These are phyloP conservation scores for Prunus padus DNA, from an alignment of 306 rosid genomes.

Conservation along the genomic window DNA sequence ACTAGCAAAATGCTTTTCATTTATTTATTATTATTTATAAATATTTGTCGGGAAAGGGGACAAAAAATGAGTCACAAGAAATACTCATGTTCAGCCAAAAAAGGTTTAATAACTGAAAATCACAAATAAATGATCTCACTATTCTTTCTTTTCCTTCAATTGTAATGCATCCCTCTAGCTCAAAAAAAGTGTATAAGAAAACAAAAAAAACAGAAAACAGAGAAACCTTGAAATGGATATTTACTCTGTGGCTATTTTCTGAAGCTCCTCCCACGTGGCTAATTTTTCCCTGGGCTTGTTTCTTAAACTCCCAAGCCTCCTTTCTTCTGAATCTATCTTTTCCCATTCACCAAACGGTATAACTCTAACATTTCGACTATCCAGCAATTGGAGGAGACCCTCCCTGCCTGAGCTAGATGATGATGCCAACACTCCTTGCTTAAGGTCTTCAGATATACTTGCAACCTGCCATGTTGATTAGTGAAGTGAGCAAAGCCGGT, in stretches of 20 bases:
- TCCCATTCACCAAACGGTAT: slow-evolving; percentile 70
- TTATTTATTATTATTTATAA: too few relatives aligned
- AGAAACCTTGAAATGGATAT: background rate
- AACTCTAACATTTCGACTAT: slow-evolving; percentile 48
- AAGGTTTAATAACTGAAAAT: background rate
- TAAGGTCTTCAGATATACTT: slow-evolving; percentile 74
- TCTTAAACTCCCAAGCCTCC: slow-evolving; percentile 52
- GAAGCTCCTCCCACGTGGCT: slow-evolving; percentile 63
- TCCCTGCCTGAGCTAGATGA: slow-evolving; percentile 52
- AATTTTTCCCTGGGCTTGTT: slow-evolving; percentile 78
- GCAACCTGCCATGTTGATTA: slow-evolving; percentile 56
- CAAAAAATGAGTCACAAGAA: too few relatives aligned
- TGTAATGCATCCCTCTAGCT: background rate
- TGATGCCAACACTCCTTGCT: slow-evolving; percentile 39
- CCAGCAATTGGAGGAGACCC: slow-evolving; percentile 64
- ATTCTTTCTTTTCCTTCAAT: too few relatives aligned
- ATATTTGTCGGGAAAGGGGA: too few relatives aligned
- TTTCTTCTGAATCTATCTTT: slow-evolving; percentile 77
- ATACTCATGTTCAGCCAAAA: background rate
- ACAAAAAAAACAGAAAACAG: background rate
- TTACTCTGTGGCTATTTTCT: slow-evolving; percentile 36
- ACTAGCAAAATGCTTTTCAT: too few relatives aligned
- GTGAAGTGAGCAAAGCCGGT: slow-evolving; percentile 14
- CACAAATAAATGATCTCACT: background rate
- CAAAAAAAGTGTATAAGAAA: too few relatives aligned